These are phyloP conservation scores for Ajuga chamaepitys DNA, from an alignment of 257 asterid genomes.

Conservation along the genomic window DNA sequence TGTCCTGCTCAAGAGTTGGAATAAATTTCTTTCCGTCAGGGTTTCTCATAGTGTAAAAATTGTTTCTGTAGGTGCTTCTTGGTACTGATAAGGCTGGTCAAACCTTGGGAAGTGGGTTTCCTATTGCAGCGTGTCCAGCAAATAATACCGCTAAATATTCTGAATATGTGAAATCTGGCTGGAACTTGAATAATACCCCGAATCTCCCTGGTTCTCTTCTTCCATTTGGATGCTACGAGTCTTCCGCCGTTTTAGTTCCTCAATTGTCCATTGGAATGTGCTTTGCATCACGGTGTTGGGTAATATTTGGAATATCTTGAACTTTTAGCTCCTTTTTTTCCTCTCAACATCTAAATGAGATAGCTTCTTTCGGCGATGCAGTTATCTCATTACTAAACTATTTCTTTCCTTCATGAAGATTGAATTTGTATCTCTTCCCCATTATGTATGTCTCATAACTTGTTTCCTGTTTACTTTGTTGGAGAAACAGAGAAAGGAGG, in stretches of 20 bases:
- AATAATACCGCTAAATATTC: constrained; percentile 17
- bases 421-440: not conserved
- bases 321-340: not conserved
- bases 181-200: constrained; percentile 76
- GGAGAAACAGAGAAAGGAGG: constrained; percentile 57
- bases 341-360: not conserved
- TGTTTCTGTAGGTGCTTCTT: constrained; percentile 55
- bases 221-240: constrained; percentile 37
- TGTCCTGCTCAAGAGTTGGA: not conserved
- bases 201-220: constrained; percentile 72
- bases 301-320: constrained; percentile 26
- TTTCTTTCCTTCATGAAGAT: not conserved
- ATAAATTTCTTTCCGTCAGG: constrained; percentile 1
- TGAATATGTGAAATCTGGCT: constrained; percentile 47
- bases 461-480: constrained; percentile 24
- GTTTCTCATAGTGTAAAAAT: constrained; percentile 21
- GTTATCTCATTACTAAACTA: not conserved
- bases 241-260: constrained; percentile 40
- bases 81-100: constrained; percentile 30
- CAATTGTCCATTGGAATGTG: constrained; percentile 70
- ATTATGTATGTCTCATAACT: constrained; percentile 16
- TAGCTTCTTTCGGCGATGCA: not conserved
- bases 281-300: constrained; percentile 82
- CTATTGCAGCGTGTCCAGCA: constrained; percentile 21
- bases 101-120: constrained; percentile 48